A percentile compares a stretch with the other conserved stretches of the same genome.
These are phyloP conservation scores for Nigrospora osmanthi DNA, from an alignment of 2,329 filamentous ascomycete species.

Conservation along the genomic window DNA sequence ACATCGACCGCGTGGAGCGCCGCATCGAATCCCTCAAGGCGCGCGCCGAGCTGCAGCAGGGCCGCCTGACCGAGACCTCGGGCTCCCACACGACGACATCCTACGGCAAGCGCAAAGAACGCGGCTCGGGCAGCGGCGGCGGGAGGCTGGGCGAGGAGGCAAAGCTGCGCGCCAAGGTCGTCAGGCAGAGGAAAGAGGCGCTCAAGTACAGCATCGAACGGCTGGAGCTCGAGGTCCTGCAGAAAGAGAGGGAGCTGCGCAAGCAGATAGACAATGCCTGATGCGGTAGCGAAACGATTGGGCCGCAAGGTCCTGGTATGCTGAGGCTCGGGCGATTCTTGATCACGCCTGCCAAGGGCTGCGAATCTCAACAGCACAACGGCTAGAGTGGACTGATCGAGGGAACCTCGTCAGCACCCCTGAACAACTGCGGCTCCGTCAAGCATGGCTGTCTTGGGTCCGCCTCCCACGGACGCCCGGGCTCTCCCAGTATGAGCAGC, in stretches of 20 bases:
- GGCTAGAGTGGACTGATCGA: no score
- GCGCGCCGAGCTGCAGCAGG: slow-evolving; percentile 75
- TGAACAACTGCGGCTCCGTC: no score
- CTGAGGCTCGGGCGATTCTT: no score
- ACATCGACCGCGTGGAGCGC: slow-evolving; percentile 74
- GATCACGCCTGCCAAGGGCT: no score
- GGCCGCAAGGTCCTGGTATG: no score
- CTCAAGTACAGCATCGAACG: slow-evolving; percentile 81
- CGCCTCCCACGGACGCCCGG: no score
- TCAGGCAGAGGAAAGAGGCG: slow-evolving; percentile 76
- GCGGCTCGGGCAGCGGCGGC: not conserved
- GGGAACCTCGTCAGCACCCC: no score
- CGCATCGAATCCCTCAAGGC: slow-evolving; percentile 80
- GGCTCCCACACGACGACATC: slow-evolving; percentile 9
- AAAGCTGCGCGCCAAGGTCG: slow-evolving; percentile 46
- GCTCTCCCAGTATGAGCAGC: no score
- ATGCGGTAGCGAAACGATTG: not conserved
- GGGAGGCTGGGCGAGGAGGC: slow-evolving; percentile 44
- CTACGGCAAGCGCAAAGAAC: not conserved
- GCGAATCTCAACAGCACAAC: no score
- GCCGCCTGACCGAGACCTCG: slow-evolving; percentile 38
- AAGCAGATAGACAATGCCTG: slow-evolving; percentile 36
- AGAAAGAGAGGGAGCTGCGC: slow-evolving; percentile 56
- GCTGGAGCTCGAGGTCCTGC: slow-evolving; percentile 76
- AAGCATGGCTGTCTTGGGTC: no score